Evolutionary conservation across 1,139 yeast genomes (phyloP).

Genomic region (Debaryomyces robertsiae): DNA sequence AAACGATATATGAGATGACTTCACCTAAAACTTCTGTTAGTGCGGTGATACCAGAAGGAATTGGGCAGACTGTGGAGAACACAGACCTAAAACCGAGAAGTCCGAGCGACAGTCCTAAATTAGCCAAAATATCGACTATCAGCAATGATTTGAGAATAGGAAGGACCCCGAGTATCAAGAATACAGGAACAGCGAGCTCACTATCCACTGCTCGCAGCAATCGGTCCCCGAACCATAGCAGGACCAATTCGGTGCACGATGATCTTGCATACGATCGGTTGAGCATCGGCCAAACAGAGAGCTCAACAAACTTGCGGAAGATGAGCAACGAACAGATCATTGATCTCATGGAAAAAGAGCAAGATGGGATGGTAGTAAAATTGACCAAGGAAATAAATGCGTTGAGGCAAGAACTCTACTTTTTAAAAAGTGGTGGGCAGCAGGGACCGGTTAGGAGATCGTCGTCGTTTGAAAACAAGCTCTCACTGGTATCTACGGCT

Average conservation of each 20-base stretch:
- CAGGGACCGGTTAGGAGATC: conserved; percentile 7
- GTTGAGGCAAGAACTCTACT: conserved; percentile 54
- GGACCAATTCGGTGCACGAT: not conserved
- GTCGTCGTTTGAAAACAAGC: conserved; percentile 9
- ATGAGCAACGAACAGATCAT: conserved; percentile 49
- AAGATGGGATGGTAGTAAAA: conserved; percentile 64
- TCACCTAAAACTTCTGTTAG: conserved; percentile 3
- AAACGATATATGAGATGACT: conserved; percentile 1
- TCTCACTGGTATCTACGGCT: conserved; percentile 5
- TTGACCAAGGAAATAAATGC: conserved; percentile 56
- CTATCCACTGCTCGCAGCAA: conserved; percentile 11
- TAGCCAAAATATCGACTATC: conserved; percentile 13
- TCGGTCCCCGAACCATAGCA: conserved; percentile 13
- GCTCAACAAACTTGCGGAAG: conserved; percentile 8
- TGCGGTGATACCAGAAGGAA: not conserved
- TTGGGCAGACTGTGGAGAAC: not conserved
- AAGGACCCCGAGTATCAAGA: conserved; percentile 10
- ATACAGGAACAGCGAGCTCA: conserved; percentile 5
- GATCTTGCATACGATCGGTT: not conserved
- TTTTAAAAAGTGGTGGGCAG: conserved; percentile 21
- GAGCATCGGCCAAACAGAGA: not conserved
- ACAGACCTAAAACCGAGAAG: conserved; percentile 1
- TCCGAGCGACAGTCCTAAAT: conserved; percentile 1
- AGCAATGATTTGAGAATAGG: conserved; percentile 15
- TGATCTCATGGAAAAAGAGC: conserved; percentile 69